Evolutionary conservation across 164 flowering plant species (phyloP), one percentile per base, ranked within the genome.

Genomic region (Echeveria elegans): DNA sequence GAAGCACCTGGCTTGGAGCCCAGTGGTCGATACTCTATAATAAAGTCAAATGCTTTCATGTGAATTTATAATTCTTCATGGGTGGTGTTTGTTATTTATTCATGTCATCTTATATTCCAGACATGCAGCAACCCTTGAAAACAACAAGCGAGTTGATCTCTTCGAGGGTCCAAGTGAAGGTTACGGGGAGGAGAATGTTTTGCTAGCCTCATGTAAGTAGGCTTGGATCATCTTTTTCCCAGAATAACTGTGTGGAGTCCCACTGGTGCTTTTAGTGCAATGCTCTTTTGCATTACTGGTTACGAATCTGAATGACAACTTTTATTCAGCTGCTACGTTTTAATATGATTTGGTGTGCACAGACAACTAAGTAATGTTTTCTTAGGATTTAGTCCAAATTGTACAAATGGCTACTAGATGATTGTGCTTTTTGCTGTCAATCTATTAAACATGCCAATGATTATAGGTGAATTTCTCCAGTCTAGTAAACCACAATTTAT

Each of bases 61-160:
- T 59, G 14, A 29, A 28, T 19, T 59, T 34, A 34, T 34, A 12
- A 16, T 16, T 38, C 1, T 9, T 2, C 41, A 18, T 29, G 8
- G 15, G 37, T 34, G 40, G 23, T n/a, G 19, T 62, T 31, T 26
- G n/a, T n/a, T n/a, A 10, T 15, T 32, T n/a, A 37, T 62, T 1
- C 40, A 1, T 18, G 5, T 32, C 8, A 59, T 36, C 6, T 66
- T 71, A 34, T 69, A 63, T 7, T 66, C 23, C 76, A 89, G 96
- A 72, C 79, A 78, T 73, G 74, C 85, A 65, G 67, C 81, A 56
- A 86, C 73, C 69, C 82, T 87, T 75, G 90, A 82, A 37, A 89
- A 83, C 80, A 86, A 90, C 80, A 86, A 90, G 75, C 82, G 85
- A 66, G 85, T 81, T 73, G 88, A 90, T 72, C 85, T 88, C 58